Base-by-base conservation (phyloP, 305 asterid genomes). In the Solanum hybrid region DNA sequence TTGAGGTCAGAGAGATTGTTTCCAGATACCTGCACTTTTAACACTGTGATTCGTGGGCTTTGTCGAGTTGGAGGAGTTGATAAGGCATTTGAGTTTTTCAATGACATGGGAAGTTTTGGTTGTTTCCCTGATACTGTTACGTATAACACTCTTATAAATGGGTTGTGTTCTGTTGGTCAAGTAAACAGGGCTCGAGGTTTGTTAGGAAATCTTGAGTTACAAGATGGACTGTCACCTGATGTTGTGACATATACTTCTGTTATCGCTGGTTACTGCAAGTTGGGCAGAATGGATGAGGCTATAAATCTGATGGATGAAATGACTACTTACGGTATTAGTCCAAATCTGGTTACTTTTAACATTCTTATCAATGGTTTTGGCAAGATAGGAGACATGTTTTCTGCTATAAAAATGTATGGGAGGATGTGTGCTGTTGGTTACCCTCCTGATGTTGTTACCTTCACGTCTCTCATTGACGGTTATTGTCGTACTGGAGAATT, bases 401-500 rank as follows among this genome's bases (percentile, higher is more conserved):
- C 93, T 12, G 96, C 98, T 3, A 39, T 70, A 83, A 91, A 91
- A 80, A 91, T 94, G 90, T 92, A 92, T 51, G 94, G 92, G 78
- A 94, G 90, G 89, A 94, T 95, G 98, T 88, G 82, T 29, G 32
- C 26, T 86, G 32, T 85, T 89, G 93, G 96, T 91, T 91, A 92
- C 86, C 81, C 36, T 86, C 99, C 99, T 22, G 98, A 97, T 94
- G 98, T 96, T 76, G 86, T 94, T 86, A 95, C 98, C 31, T 96
- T 93, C 92, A 96, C 99, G 15, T 93, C 97, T 89, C 98, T 97
- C 77, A 94, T 96, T 68, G 94, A 94, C 72, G 96, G 97, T 73
- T 91, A 94, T 93, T 94, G 99, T 92, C 93, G 95, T 84, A 85
- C 86, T 36, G 99, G 99, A 72, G 96, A 95, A 85, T 68, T 97